Evolutionary conservation across 2,329 filamentous ascomycete species (phyloP).

Genomic region (Corynespora cassiicola): DNA sequence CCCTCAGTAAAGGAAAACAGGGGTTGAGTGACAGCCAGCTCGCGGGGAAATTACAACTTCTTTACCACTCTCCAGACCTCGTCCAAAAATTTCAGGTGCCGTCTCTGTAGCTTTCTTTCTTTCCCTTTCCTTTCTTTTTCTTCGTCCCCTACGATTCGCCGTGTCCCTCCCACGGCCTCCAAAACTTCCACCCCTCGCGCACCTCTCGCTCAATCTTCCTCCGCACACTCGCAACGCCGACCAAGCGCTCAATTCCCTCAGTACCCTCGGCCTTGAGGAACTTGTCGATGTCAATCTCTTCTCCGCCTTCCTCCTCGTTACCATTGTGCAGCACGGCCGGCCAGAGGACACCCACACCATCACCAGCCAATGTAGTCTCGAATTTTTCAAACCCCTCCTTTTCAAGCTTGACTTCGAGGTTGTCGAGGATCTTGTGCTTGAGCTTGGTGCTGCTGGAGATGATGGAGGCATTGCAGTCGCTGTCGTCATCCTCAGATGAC

Average conservation of each 20-base stretch:
- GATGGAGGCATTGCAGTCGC: conserved; percentile 34
- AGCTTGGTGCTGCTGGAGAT: conserved; percentile 40
- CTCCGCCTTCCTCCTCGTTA: conserved; percentile 79
- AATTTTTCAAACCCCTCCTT: conserved; percentile 78
- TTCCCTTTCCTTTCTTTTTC: background rate
- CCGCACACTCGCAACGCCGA: conserved; percentile 67
- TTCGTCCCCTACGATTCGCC: no score
- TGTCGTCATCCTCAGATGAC: conserved; percentile 27
- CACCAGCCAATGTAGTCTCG: conserved; percentile 87
- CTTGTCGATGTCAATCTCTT: conserved; percentile 91
- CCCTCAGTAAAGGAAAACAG: no score
- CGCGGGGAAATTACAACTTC: no score
- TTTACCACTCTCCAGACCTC: no score
- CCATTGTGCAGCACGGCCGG: conserved; percentile 90
- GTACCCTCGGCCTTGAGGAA: conserved; percentile 84
- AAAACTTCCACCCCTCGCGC: conserved; percentile 49
- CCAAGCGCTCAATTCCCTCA: conserved; percentile 84
- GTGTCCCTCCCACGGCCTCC: conserved; percentile 45
- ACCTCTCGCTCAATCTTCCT: conserved; percentile 36
- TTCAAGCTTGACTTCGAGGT: conserved; percentile 67
- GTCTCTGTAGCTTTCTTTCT: no score
- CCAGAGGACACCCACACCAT: conserved; percentile 93
- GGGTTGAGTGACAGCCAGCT: no score
- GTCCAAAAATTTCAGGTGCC: no score
- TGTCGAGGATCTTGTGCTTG: conserved; percentile 55